Evolutionary conservation across 257 asterid genomes (phyloP).

Genomic region (Solanum ossicruentum): DNA sequence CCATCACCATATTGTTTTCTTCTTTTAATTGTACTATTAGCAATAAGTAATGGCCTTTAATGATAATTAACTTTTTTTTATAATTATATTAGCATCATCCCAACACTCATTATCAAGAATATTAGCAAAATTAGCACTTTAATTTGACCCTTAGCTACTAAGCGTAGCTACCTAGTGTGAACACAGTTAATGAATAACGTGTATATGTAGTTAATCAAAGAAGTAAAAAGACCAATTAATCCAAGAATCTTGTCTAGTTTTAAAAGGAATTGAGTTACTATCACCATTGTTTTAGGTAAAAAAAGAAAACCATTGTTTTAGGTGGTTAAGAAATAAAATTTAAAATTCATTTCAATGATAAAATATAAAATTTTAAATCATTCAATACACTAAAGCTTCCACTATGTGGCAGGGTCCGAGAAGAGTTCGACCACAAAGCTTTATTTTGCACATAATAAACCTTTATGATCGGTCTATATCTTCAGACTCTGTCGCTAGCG

Average conservation of each 20-base stretch:
- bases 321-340: neutral
- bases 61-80: constrained; percentile 1
- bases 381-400: too few species aligned
- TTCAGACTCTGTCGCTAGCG: too few species aligned
- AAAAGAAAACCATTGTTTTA: neutral
- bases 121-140: constrained; percentile 17
- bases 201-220: neutral
- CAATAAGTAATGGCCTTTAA: constrained; percentile 13
- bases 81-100: constrained; percentile 14
- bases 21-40: constrained; percentile 47
- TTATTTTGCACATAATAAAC: too few species aligned
- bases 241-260: neutral
- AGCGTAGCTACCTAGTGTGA: constrained; percentile 16
- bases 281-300: neutral
- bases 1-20: constrained; percentile 38
- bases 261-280: neutral
- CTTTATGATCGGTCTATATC: too few species aligned
- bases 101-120: constrained; percentile 37
- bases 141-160: constrained; percentile 21
- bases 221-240: neutral
- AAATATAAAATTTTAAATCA: too few species aligned
- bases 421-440: too few species aligned
- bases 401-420: too few species aligned
- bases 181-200: constrained; percentile 11
- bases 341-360: too few species aligned